Evolutionary conservation across 2,329 filamentous ascomycete species (phyloP), one percentile per base, ranked within the genome.

Genomic region (Fusarium brachygibbosum): DNA sequence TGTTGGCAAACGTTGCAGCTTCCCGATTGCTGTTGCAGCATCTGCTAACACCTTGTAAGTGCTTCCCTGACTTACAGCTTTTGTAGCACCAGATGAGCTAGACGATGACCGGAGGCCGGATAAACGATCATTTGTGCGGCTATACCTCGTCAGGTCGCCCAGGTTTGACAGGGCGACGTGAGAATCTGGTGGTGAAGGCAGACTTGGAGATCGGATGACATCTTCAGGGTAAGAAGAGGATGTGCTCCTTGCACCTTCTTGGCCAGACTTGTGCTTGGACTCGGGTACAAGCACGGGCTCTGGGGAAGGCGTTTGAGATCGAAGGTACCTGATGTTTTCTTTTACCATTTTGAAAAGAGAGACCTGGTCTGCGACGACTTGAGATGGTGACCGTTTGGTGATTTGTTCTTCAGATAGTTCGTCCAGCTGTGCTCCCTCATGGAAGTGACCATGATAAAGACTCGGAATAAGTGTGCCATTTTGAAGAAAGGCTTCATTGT

Each of bases 171-270:
- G 72, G 41, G 77, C 71, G 7, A 56, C 35, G 11, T 56, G 54
- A 13, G 45, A 23, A 7, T 69, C 63, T 12, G 73, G 71, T 6
- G 78, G 78, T n/a, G 79, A 80, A 32, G 74, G 72, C 2, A 74
- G 29, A 19, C 69, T 57, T 13, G 60, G 65, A 6, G 71, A 71
- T 11, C 41, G 57, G n/a, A 70, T 57, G 3, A 68, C 68, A 3
- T 71, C 58, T 13, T 74, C 72, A 16, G 72, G 75, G 38, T 79
- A 79, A 2, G 74, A 73, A 13, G 78, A 79, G n/a, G 78, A 79
- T 6, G 68, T 58, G 49, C 73, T 77, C n/a, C 76, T 73, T 32
- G 53, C 56, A 19, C 56, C 61, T 21, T 45, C 35, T 17, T 58
- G 28, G 6, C 14, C 38, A 38, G 17, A 14, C 23, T 19, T 50